Percentiles rank a stretch among this genome's conserved stretches.
phyloP scores from a whole-genome alignment of 805 yeast genomes.

The Limtongozyma cylindracea region DNA sequence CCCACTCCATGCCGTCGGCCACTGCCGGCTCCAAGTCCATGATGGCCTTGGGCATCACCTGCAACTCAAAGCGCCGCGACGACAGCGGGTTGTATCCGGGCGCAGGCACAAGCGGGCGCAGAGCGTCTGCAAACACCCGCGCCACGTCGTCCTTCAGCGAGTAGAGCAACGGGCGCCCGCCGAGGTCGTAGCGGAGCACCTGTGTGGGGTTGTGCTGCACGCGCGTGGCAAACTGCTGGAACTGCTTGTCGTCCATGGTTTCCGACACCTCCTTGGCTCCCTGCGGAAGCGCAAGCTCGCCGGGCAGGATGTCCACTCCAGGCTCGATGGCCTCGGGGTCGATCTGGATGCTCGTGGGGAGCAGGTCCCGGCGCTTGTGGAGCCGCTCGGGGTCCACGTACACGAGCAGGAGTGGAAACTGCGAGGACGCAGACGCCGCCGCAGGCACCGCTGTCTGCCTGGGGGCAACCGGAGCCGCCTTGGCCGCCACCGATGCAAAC shows the following conservation, averaged over 20 bases:
- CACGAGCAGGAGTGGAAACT: no score
- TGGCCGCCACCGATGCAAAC: constrained; percentile 1
- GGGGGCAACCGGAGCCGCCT: no score
- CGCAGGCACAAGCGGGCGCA: constrained; percentile 17
- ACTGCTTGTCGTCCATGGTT: constrained; percentile 48
- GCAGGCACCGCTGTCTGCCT: no score
- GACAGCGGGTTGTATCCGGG: constrained; percentile 40
- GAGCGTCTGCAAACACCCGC: constrained; percentile 14
- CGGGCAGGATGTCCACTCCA: constrained; percentile 6
- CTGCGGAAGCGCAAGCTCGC: constrained; percentile 2
- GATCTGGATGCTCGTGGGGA: constrained; percentile 15
- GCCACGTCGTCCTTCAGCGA: constrained; percentile 32
- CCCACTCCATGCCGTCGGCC: constrained; percentile 89
- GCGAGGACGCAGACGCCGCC: no score
- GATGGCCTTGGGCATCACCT: constrained; percentile 85
- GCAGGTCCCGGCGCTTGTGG: constrained; percentile 27
- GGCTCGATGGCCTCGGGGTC: constrained; percentile 22
- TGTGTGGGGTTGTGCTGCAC: constrained; percentile 71
- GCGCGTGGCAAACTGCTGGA: constrained; percentile 52
- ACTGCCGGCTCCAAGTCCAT: constrained; percentile 42
- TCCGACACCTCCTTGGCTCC: constrained; percentile 14
- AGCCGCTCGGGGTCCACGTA: constrained; percentile 52
- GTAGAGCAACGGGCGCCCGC: constrained; percentile 57
- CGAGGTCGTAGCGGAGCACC: constrained; percentile 63
- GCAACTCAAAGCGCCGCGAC: constrained; percentile 51